phyloP scores from a whole-genome alignment of 768 basidiomycete genomes.

The Lactifluus subvellereus region DNA sequence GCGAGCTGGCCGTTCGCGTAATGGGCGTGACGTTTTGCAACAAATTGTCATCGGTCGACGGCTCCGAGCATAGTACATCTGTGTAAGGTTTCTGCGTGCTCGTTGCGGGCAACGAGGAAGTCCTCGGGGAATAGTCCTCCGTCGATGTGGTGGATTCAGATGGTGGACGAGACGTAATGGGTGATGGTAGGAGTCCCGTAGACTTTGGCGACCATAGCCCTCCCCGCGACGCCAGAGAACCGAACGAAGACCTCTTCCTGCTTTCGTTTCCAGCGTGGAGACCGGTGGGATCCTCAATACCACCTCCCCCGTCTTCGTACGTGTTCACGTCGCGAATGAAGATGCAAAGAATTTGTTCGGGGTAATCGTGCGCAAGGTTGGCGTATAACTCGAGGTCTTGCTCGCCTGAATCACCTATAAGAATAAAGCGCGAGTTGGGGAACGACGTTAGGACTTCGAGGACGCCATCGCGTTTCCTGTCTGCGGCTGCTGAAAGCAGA shows the following conservation, averaged over 20 bases:
- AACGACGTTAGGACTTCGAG: slow-evolving; percentile 74
- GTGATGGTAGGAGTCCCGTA: neutral
- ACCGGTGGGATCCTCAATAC: slow-evolving; percentile 64
- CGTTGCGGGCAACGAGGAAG: neutral
- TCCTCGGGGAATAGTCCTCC: neutral
- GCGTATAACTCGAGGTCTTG: slow-evolving; percentile 92
- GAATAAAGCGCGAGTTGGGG: slow-evolving; percentile 67
- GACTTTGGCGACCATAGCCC: slow-evolving; percentile 6
- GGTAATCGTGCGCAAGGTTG: slow-evolving; percentile 61
- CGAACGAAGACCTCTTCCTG: slow-evolving; percentile 5
- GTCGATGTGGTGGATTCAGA: neutral
- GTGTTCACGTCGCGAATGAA: slow-evolving; percentile 74
- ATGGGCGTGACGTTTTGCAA: neutral
- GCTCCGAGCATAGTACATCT: slow-evolving; percentile 14
- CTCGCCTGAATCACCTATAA: slow-evolving; percentile 91
- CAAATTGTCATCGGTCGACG: neutral
- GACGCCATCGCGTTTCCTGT: slow-evolving; percentile 76
- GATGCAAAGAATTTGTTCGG: slow-evolving; percentile 66
- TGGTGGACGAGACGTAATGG: neutral
- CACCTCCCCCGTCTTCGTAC: slow-evolving; percentile 29
- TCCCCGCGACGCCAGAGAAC: neutral
- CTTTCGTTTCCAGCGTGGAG: slow-evolving; percentile 11
- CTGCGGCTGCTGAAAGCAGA: slow-evolving; percentile 74
- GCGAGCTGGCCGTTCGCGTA: neutral
- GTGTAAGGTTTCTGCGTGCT: neutral